phyloP scores from a whole-genome alignment of 345 rosid genomes.

The Citrus maxima region DNA sequence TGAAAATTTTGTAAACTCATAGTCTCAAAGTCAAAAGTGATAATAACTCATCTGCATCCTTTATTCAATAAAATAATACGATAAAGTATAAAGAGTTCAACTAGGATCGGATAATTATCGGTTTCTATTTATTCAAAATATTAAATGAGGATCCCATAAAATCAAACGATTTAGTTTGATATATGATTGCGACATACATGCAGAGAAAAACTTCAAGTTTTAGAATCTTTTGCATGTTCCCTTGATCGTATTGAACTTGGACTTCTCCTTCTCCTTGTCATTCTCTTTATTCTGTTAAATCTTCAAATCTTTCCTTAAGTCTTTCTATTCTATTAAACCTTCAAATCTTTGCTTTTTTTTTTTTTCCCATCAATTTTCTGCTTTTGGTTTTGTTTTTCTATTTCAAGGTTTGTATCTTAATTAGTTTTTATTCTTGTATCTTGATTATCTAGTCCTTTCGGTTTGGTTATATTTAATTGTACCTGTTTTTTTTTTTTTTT shows the following conservation, averaged over 20 bases:
- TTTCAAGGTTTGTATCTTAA: background rate
- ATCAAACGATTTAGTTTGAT: background rate
- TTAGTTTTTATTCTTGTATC: background rate
- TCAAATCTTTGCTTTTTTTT: too few relatives aligned
- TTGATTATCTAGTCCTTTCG: background rate
- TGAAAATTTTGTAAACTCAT: background rate
- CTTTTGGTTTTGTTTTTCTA: background rate
- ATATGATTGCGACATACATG: background rate
- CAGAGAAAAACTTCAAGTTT: background rate
- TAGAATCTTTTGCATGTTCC: background rate
- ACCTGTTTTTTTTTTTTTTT: background rate
- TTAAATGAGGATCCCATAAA: background rate
- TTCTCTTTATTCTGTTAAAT: too few relatives aligned
- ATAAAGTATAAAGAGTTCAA: background rate
- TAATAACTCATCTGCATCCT: background rate
- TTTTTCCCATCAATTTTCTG: background rate
- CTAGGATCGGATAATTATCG: background rate
- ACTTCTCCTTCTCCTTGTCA: background rate
- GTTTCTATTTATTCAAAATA: background rate
- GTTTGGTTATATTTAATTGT: background rate
- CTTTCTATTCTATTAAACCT: too few relatives aligned
- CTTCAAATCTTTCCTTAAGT: too few relatives aligned
- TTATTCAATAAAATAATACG: background rate
- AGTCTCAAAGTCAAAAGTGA: background rate
- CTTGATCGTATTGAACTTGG: background rate